Base-by-base conservation (phyloP, 495 filamentous ascomycete species). In the Aspergillus sclerotioniger region DNA sequence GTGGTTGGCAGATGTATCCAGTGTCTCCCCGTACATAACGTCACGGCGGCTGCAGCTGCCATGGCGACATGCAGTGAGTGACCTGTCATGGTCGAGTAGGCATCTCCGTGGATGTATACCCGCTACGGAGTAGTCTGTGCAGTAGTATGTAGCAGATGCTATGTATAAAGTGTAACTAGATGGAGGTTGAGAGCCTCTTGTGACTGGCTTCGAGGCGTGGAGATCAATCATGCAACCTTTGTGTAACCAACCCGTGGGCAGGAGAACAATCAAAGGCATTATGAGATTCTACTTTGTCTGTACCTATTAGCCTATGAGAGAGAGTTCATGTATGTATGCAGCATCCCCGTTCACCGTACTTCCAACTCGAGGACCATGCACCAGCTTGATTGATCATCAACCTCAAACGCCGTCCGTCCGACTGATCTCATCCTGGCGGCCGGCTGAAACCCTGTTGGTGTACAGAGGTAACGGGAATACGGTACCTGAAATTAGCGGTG, bases 371-470 rank as follows among this genome's bases (percentile, higher is more conserved):
- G 25, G n/a, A n/a, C n/a, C n/a, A 33, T 35, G 33, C 9, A 9
- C 9, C 33, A 35, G 3, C 13, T 13, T 10, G 31, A 6, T 6
- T 6, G 31, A 8, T 28, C 28, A 50, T 50, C 47, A 50, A 50
- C 28, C 15, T 50, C 47, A 32, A 29, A 50, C 47, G 25, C 19
- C 12, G 3, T n/a, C 15, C 9, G 46, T 29, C 10, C 9, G 28
- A 50, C 47, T 33, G 47, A 50, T 32, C 13, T 50, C 47, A 50
- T 50, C 13, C 47, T 50, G 47, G 47, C 47, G 47, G 17, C 47
- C 17, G 47, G 16, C 17, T 49, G 46, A 49, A 29, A 49, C 46
- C 9, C 9, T 35, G 8, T 35, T 13, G n/a, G n/a, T n/a, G n/a
- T n/a, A n/a, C n/a, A n/a, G n/a, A n/a, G n/a, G n/a, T n/a, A n/a